phyloP scores from a whole-genome alignment of 805 yeast genomes.

The Lachancea sp. region DNA sequence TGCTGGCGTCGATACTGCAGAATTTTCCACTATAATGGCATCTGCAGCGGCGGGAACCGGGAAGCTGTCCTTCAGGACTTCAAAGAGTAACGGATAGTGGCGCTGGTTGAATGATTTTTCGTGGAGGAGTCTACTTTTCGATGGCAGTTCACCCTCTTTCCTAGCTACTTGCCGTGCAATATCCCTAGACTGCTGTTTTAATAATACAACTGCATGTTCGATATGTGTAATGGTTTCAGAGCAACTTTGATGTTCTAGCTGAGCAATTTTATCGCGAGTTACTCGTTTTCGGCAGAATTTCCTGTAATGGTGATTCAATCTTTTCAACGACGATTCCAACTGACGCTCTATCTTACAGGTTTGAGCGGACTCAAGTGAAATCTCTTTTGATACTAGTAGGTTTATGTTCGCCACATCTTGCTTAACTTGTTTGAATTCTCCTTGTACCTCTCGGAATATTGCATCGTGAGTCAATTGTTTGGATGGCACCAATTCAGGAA shows the following conservation, averaged over 20 bases:
- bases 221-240: background rate
- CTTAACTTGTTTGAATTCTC: slow-evolving; percentile 20
- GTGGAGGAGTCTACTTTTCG: slow-evolving; percentile 34
- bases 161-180: slow-evolving; percentile 10
- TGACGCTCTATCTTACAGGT: slow-evolving; percentile 23
- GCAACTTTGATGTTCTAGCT: background rate
- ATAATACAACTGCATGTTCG: background rate
- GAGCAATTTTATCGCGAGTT: slow-evolving; percentile 6
- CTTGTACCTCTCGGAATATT: slow-evolving; percentile 21
- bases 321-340: slow-evolving; percentile 20
- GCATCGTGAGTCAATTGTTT: slow-evolving; percentile 16
- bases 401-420: slow-evolving; percentile 19
- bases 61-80: background rate
- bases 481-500: slow-evolving; percentile 15
- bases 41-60: background rate
- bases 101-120: slow-evolving; percentile 35
- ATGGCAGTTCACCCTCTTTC: slow-evolving; percentile 33
- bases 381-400: slow-evolving; percentile 23
- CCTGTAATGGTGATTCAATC: slow-evolving; percentile 18
- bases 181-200: background rate
- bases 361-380: slow-evolving; percentile 28
- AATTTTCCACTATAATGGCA: background rate
- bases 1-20: too few relatives aligned
- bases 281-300: slow-evolving; percentile 14
- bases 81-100: slow-evolving; percentile 40